Evolutionary conservation across 257 asterid species (phyloP).

Genomic region (Fraxinus anomala): DNA sequence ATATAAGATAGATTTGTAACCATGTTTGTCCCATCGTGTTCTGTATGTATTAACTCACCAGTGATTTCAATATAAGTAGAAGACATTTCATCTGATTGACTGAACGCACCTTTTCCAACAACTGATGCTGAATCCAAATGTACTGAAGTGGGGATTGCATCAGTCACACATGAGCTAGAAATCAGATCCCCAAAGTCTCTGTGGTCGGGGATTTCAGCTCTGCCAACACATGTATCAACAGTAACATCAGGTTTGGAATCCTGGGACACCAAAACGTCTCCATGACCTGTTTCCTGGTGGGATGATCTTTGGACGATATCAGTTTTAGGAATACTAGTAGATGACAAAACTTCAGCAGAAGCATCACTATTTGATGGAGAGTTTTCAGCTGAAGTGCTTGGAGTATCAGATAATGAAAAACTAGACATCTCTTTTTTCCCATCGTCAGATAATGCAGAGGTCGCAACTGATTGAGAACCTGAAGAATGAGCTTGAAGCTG

Average conservation of each 20-base stretch:
- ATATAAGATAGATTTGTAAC: slow-evolving; percentile 29
- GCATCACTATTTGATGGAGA: slow-evolving; percentile 25
- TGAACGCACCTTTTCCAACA: slow-evolving; percentile 29
- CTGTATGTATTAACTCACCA: background rate
- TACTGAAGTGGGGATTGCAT: slow-evolving; percentile 31
- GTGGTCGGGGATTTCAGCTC: slow-evolving; percentile 28
- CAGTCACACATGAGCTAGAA: slow-evolving; percentile 36
- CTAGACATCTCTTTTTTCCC: slow-evolving; percentile 44
- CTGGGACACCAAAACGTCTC: slow-evolving; percentile 25
- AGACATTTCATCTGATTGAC: slow-evolving; percentile 32
- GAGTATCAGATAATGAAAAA: slow-evolving; percentile 38
- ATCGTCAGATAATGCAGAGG: slow-evolving; percentile 53
- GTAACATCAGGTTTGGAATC: slow-evolving; percentile 29
- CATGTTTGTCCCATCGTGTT: slow-evolving; percentile 35
- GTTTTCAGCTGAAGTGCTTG: slow-evolving; percentile 40
- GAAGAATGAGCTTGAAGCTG: slow-evolving; percentile 45
- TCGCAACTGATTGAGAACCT: slow-evolving; percentile 66
- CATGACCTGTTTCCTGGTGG: slow-evolving; percentile 29
- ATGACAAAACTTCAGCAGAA: slow-evolving; percentile 29
- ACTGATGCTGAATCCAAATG: slow-evolving; percentile 38
- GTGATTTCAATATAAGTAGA: slow-evolving; percentile 20
- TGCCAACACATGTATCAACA: slow-evolving; percentile 25
- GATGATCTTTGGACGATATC: slow-evolving; percentile 28
- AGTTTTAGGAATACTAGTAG: slow-evolving; percentile 34
- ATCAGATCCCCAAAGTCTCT: slow-evolving; percentile 42